Evolutionary conservation across 2,329 filamentous ascomycete genomes (phyloP).

Genomic region (Fusarium coffeatum): DNA sequence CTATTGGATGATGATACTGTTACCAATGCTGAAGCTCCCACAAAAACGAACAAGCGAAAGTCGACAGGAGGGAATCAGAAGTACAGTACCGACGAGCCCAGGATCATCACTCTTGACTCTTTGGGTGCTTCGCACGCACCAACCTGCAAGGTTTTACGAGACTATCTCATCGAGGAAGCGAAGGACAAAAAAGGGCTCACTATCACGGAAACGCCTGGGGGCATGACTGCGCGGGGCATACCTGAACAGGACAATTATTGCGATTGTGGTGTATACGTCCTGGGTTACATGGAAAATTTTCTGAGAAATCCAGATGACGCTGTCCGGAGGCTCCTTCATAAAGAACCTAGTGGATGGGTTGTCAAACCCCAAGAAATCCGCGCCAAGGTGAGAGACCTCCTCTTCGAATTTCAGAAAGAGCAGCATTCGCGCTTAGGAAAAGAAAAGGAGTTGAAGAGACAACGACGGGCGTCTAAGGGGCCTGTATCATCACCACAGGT

Average conservation of each 20-base stretch:
- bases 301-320: constrained; percentile 79
- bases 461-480: constrained; percentile 47
- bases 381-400: constrained; percentile 70
- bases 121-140: constrained; percentile 72
- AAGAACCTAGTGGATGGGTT: constrained; percentile 61
- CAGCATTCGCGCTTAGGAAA: constrained; percentile 61
- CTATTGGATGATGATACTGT: constrained; percentile 3
- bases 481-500: constrained; percentile 28
- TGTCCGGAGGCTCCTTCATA: constrained; percentile 72
- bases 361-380: constrained; percentile 73
- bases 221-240: constrained; percentile 78
- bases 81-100: constrained; percentile 65
- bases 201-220: constrained; percentile 53
- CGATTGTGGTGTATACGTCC: constrained; percentile 89
- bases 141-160: constrained; percentile 75
- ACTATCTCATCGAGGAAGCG: constrained; percentile 82
- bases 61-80: constrained; percentile 38
- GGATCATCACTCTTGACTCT: constrained; percentile 90
- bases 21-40: background rate
- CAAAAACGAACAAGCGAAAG: constrained; percentile 29
- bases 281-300: constrained; percentile 88
- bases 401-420: constrained; percentile 71
- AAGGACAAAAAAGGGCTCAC: constrained; percentile 65
- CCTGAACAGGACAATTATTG: constrained; percentile 85
- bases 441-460: constrained; percentile 52